These are phyloP conservation scores for Colletotrichum liriopes DNA, from an alignment of 2,329 filamentous ascomycete genomes.

Conservation along the genomic window DNA sequence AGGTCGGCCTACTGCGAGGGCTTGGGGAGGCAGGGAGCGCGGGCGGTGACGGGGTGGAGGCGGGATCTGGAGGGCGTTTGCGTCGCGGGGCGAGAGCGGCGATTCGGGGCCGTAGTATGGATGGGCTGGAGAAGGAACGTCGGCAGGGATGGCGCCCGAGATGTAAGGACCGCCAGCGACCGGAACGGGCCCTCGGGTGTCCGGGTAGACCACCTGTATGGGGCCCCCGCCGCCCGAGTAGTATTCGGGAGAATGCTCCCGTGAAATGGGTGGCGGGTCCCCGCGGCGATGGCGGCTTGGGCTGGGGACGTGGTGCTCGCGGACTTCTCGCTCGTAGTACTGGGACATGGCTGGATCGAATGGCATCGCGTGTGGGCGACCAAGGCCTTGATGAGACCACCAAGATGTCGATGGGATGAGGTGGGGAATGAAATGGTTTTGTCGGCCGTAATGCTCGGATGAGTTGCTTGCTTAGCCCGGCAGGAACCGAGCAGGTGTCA, in stretches of 20 bases:
- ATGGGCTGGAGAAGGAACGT: conserved; percentile 4
- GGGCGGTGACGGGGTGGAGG: conserved; percentile 32
- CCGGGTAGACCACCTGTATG: conserved; percentile 14
- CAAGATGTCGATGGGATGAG: neutral
- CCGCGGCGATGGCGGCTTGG: conserved; percentile 47
- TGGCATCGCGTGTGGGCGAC: too few species aligned
- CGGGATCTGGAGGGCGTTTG: conserved; percentile 27
- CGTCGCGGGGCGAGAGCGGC: conserved; percentile 16
- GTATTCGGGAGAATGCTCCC: conserved; percentile 51
- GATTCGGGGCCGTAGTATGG: conserved; percentile 30
- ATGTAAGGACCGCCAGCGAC: conserved; percentile 24
- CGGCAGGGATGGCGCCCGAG: conserved; percentile 29
- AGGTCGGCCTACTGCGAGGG: conserved; percentile 29
- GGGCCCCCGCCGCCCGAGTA: conserved; percentile 49
- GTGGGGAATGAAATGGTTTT: neutral
- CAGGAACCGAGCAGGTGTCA: neutral
- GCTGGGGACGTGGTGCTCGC: conserved; percentile 48
- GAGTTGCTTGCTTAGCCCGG: neutral
- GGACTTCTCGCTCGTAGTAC: conserved; percentile 51
- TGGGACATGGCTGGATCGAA: conserved; percentile 39
- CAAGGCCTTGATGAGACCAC: neutral
- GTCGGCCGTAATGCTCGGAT: neutral
- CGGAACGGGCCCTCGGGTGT: conserved; percentile 12
- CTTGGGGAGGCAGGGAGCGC: conserved; percentile 42
- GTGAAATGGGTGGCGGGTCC: conserved; percentile 40